Evolutionary conservation across 176 grass and related monocot species (phyloP), one percentile per base, ranked within the genome.

Genomic region (Cenchrus fungigraminus): DNA sequence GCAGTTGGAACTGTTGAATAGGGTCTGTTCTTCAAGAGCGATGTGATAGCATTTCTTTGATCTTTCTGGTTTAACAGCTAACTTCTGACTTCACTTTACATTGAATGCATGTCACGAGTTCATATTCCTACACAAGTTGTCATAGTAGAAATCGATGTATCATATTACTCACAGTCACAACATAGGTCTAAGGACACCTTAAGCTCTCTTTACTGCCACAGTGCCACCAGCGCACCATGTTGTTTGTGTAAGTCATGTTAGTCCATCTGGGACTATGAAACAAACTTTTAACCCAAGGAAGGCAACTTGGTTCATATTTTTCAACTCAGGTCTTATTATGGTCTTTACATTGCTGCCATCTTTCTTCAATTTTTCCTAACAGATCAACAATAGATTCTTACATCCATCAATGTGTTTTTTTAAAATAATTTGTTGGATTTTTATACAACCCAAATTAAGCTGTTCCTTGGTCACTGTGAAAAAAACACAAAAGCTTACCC

Each of bases 371-470:
- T 40, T 4, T 40, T 50, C 22, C 54, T 31, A 72, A 31, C 54
- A 72, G 82, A 20, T 42, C 12, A 65, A n/a, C 46, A 77, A 82
- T 29, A 20, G 52, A 47, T 73, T 46, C 12, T 77, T 82, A 32
- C 46, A 4, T 16, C 19, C 14, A 52, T 73, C 0, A 76, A 42
- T 43, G 15, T 16, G 62, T 76, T 15, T 55, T 84, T 19, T 37
- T 14, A 60, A 53, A 60, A 53, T 1, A 62, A 22, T 54, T 81
- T 68, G 14, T 68, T 70, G 65, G 54, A 20, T 62, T 40, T 70
- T 66, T 81, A 13, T 44, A 20, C 15, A 62, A 9, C 2, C 16
- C 31, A 49, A 81, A 9, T 81, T 82, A n/a, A 72, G 22, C 14
- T 81, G 44, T 40, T 40, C 37, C 37, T 40, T 40, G 34, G 34